Base-by-base conservation (phyloP, 768 basidiomycete species). In the Auriculariales sp. region DNA sequence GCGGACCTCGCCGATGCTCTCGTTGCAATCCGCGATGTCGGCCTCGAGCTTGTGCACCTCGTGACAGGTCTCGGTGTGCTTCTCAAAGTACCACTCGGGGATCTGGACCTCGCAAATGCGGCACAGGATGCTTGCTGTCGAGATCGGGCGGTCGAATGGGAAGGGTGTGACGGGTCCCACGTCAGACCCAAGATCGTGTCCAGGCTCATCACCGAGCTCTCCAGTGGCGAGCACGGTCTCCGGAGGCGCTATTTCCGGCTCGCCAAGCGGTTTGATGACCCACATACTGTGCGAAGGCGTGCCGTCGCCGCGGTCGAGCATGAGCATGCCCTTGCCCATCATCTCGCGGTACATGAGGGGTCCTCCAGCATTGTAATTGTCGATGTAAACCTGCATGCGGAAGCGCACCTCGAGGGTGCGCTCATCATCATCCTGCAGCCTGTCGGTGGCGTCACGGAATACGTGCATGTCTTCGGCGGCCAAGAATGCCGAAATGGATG, bases 81-180 rank as follows among this genome's bases (percentile, higher is more conserved):
- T 98, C 69, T 98, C 95, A 63, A 99, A 99, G 70, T 92, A 99
- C 95, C 95, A 99, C 53, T 94, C 87, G 2, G 94, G 93, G 51
- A 98, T 86, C 56, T 86, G 82, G 60, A 85, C 81, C 66, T 99
- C 95, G 71, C 95, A 99, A 54, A 99, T 99, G 28, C 95, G 86
- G 68, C 95, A 98, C 19, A 99, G 73, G 47, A 98, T 87, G 27
- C 76, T 80, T 52, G 87, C 79, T 24, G 76, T 79, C 59, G 80
- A 83, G 65, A 98, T 83, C 22, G 83, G 79, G 19, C 79, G 76
- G 36, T 71, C 70, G 62, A 83, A 80, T 6, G 88, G 83, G 63
- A 93, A 86, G 3, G 82, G 79, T 2, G 78, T 79, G 34, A 71
- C 63, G 9, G 79, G 75, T 50, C 75, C 78, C 15, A 66, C 61